These are phyloP conservation scores for Penicillium sp. DNA, from an alignment of 2,329 filamentous ascomycete species.

Conservation along the genomic window DNA sequence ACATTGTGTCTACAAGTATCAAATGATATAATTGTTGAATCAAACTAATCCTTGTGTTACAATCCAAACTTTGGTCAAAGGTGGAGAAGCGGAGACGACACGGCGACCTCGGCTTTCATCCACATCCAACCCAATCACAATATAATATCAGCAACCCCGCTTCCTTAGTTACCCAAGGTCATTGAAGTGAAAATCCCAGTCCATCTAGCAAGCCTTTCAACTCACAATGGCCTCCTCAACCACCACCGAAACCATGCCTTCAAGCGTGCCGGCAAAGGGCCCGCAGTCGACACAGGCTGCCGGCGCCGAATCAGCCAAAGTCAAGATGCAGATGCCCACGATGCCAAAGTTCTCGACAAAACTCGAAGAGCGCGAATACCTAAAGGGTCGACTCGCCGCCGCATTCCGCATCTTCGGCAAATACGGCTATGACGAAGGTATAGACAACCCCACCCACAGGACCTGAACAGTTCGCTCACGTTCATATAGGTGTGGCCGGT, in stretches of 20 bases:
- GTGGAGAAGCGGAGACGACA: background rate
- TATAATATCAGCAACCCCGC: constrained; percentile 1
- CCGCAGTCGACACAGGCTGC: constrained; percentile 23
- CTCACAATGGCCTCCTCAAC: constrained; percentile 29
- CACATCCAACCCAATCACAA: background rate
- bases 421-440: constrained; percentile 51
- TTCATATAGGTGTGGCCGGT: constrained; percentile 51
- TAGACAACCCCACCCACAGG: background rate
- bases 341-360: constrained; percentile 41
- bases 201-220: background rate
- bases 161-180: background rate
- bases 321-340: constrained; percentile 31
- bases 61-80: background rate
- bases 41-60: background rate
- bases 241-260: constrained; percentile 21
- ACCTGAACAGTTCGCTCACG: background rate
- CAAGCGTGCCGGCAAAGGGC: constrained; percentile 13
- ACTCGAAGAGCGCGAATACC: constrained; percentile 47
- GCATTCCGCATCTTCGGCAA: constrained; percentile 57
- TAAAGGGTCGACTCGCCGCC: constrained; percentile 52
- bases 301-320: constrained; percentile 24
- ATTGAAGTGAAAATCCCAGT: background rate
- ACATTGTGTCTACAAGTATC: background rate
- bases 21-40: background rate
- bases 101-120: background rate